Evolutionary conservation across 2,329 filamentous ascomycete species (phyloP).

Genomic region (Ophiostoma himal-ulmi): DNA sequence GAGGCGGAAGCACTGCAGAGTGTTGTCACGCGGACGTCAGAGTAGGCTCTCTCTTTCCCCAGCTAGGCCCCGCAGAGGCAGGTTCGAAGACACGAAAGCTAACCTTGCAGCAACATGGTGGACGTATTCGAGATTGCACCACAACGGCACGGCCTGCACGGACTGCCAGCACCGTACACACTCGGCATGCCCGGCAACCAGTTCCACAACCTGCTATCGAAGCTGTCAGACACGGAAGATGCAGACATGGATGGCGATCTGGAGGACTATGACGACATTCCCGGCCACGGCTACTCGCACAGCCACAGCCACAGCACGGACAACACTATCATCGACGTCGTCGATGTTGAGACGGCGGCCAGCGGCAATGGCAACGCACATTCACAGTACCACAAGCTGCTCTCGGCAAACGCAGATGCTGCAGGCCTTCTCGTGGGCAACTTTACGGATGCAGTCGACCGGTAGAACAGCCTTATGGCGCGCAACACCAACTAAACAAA

Average conservation of each 20-base stretch:
- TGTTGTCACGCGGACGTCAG: conserved; percentile 58
- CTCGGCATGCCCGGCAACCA: conserved; percentile 53
- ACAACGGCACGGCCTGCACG: conserved; percentile 39
- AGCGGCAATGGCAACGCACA: not conserved
- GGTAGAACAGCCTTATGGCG: not conserved
- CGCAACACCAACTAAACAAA: too few relatives aligned
- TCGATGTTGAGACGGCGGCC: not conserved
- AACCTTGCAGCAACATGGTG: conserved; percentile 52
- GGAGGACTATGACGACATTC: conserved; percentile 34
- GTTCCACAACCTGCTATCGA: conserved; percentile 58
- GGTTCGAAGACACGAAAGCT: not conserved
- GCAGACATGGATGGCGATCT: conserved; percentile 42
- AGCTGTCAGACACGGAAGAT: conserved; percentile 47
- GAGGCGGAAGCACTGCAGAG: conserved; percentile 60
- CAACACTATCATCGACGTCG: conserved; percentile 8
- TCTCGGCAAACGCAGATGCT: conserved; percentile 37
- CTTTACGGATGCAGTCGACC: conserved; percentile 52
- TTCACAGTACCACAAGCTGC: conserved; percentile 35
- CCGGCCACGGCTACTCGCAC: conserved; percentile 1
- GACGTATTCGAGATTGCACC: conserved; percentile 62
- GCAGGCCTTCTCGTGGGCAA: conserved; percentile 51
- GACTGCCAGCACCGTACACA: conserved; percentile 38
- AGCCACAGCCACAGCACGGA: not conserved
- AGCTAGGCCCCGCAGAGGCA: too few relatives aligned
- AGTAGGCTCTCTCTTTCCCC: conserved; percentile 38